Evolutionary conservation across 2,329 filamentous ascomycete genomes (phyloP), one percentile per base, ranked within the genome.

Genomic region (Didymella pomorum): DNA sequence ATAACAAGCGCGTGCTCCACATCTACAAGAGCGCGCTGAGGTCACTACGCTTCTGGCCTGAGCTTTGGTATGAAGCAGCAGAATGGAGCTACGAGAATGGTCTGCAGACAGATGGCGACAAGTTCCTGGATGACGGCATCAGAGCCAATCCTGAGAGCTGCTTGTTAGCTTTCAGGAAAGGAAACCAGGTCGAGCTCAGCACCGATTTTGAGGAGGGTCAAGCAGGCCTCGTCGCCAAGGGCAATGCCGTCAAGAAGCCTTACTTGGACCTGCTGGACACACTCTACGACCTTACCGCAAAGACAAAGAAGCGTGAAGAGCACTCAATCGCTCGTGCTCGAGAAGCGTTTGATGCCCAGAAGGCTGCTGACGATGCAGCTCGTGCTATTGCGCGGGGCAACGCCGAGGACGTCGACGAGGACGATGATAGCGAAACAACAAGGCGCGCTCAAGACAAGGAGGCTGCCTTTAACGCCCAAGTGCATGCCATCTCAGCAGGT

Each of bases 1-100:
- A 89, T 78, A 90, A 89, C 65, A 85, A 90, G 65, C 89, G 95
- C 39, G 86, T 98, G 41, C 78, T 97, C 8, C 96, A 96, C 76
- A 89, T 92, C 63, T 98, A 97, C 82, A 95, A 93, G 75, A 94
- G 97, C 75, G 92, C 94, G 4, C 80, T 96, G 45, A 97, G 97
- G 90, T 89, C 93, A 4, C 81, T 99, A 54, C 88, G 93, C 49
- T 99, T 98, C 78, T 95, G 94, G 86, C 93, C 95, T 4, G 91
- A 96, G 73, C 88, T 97, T 67, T 99, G 95, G 95, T 93, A 93
- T 48, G 93, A 97, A 60, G 94, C 93, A 10, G 91, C 93, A 0
- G 91, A 96, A 65, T 98, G 94, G 87, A 97, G 92, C 76, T 93
- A 93, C 70, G 85, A 89, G 53, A 93, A 95, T 68, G 86, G 86